Percentiles rank a stretch among this genome's conserved stretches.
phyloP scores from a whole-genome alignment of 2,329 filamentous ascomycete species.

The Polychaeton citri region DNA sequence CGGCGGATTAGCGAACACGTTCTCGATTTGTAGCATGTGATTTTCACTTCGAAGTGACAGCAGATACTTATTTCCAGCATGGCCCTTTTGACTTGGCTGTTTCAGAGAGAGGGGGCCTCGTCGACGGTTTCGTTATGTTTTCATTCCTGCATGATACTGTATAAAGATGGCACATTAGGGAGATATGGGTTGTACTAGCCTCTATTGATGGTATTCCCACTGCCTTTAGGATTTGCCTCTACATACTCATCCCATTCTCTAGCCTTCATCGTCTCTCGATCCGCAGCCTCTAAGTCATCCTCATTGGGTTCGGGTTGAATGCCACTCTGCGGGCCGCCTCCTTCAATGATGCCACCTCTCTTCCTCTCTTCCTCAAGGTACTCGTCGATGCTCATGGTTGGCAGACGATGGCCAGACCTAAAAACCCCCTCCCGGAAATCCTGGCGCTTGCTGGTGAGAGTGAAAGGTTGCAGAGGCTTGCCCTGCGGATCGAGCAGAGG shows the following conservation, averaged over 20 bases:
- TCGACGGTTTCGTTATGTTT: too few species aligned
- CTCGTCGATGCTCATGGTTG: conserved; percentile 96
- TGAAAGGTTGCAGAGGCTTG: conserved; percentile 83
- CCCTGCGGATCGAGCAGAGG: conserved; percentile 67
- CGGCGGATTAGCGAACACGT: too few species aligned
- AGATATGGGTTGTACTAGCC: too few species aligned
- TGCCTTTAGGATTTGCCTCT: conserved; percentile 75
- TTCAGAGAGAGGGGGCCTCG: too few species aligned
- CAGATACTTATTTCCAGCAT: too few species aligned
- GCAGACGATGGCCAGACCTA: conserved; percentile 77
- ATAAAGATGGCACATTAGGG: too few species aligned
- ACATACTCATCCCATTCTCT: conserved; percentile 89
- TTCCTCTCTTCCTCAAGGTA: conserved; percentile 84
- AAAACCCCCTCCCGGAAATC: conserved; percentile 73
- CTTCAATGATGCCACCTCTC: conserved; percentile 79
- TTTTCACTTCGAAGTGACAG: too few species aligned
- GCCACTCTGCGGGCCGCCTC: conserved; percentile 65
- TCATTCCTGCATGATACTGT: too few species aligned
- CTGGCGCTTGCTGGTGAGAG: conserved; percentile 57
- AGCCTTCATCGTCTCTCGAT: conserved; percentile 85
- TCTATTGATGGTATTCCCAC: conserved; percentile 72
- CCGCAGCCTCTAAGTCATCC: conserved; percentile 76
- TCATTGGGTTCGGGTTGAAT: conserved; percentile 65
- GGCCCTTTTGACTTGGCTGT: too few species aligned
- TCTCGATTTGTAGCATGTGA: too few species aligned